These are phyloP conservation scores for Litsea cubeba DNA, from an alignment of 164 flowering plant genomes.

Conservation along the genomic window DNA sequence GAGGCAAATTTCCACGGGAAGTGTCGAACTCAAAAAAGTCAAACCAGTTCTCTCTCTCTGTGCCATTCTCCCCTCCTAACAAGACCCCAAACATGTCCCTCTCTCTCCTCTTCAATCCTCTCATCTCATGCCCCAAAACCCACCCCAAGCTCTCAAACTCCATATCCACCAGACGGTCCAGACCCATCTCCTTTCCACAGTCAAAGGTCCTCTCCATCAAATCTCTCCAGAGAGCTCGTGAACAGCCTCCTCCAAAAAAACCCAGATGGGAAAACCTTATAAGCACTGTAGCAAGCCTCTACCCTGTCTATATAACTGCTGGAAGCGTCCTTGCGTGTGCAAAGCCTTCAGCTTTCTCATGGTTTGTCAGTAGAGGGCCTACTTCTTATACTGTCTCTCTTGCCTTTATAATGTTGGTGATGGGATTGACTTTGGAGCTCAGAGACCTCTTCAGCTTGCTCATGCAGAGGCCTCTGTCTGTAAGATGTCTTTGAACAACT, in stretches of 20 bases:
- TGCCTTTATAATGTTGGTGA: constrained; percentile 71
- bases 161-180: constrained; percentile 17
- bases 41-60: not conserved
- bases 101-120: constrained; percentile 5
- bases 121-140: constrained; percentile 11
- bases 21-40: too few relatives aligned
- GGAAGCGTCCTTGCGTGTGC: constrained; percentile 69
- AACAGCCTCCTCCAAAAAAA: constrained; percentile 14
- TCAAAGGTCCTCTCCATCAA: constrained; percentile 10
- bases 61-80: not conserved
- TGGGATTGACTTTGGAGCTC: constrained; percentile 77
- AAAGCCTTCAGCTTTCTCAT: constrained; percentile 56
- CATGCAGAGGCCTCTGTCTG: constrained; percentile 62
- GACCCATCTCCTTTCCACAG: constrained; percentile 2
- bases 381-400: constrained; percentile 60
- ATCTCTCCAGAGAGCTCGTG: constrained; percentile 19
- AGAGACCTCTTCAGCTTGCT: constrained; percentile 49
- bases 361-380: constrained; percentile 65
- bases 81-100: constrained; percentile 17
- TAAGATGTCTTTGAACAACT: constrained; percentile 21
- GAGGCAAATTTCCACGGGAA: too few relatives aligned
- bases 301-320: constrained; percentile 66
- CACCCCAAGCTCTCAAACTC: constrained; percentile 8
- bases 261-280: constrained; percentile 49
- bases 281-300: constrained; percentile 57